phyloP scores from a whole-genome alignment of 768 basidiomycete species.

The Bullera alba region DNA sequence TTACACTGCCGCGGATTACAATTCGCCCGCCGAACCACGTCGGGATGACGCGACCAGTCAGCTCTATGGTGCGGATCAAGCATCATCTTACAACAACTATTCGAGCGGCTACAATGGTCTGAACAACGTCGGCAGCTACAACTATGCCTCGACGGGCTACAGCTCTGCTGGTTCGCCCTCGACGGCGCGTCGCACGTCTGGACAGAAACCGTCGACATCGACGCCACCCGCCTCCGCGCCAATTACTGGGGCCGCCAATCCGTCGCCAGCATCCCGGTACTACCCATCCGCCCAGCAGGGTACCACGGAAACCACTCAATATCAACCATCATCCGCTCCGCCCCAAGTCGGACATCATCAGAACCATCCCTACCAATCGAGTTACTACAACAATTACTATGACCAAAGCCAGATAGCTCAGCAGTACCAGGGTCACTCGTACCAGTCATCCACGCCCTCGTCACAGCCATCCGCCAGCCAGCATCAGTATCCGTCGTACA shows the following conservation, averaged over 20 bases:
- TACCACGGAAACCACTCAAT: background rate
- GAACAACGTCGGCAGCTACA: background rate
- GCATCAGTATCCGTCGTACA: too few relatives aligned
- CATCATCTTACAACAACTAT: background rate
- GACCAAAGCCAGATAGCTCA: too few relatives aligned
- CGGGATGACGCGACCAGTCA: conserved; percentile 5
- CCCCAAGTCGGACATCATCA: conserved; percentile 11
- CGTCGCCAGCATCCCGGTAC: conserved; percentile 6
- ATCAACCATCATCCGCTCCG: conserved; percentile 19
- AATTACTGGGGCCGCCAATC: conserved; percentile 2
- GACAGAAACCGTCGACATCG: conserved; percentile 3
- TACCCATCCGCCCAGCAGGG: conserved; percentile 5
- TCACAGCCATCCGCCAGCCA: too few relatives aligned
- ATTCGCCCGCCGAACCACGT: background rate
- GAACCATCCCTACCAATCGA: conserved; percentile 15
- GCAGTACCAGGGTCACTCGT: too few relatives aligned
- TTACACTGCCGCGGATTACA: conserved; percentile 7
- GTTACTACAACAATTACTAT: conserved; percentile 14
- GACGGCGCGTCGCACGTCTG: conserved; percentile 10
- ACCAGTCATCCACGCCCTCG: too few relatives aligned
- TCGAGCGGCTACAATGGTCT: background rate
- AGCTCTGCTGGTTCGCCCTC: background rate
- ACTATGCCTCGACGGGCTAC: background rate
- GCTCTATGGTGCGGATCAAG: conserved; percentile 5
- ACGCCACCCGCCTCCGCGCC: conserved; percentile 21